Conservation (phyloP, 345 rosid species). For the Pistacia atlantica region DNA sequence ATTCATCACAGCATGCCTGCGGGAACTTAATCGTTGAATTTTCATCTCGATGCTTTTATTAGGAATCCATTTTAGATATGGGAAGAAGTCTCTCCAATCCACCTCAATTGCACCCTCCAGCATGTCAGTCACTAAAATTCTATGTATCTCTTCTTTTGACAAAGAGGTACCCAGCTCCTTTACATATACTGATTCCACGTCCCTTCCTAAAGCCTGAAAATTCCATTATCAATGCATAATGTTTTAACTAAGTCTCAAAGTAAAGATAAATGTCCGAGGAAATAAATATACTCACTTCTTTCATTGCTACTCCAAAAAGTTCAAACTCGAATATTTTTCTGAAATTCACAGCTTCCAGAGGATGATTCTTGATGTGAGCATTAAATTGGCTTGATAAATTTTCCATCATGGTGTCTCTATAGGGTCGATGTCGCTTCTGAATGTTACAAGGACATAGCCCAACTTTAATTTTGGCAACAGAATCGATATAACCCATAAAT, state of each 20-base stretch:
- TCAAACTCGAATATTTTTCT: constrained; percentile 69
- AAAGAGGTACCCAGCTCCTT: constrained; percentile 62
- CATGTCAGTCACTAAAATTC: constrained; percentile 61
- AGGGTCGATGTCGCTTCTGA: constrained; percentile 61
- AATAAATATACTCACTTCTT: constrained; percentile 52
- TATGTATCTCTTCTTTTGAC: constrained; percentile 56
- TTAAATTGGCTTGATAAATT: constrained; percentile 47
- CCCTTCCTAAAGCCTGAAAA: constrained; percentile 67
- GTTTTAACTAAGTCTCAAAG: background rate
- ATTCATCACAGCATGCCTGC: constrained; percentile 66
- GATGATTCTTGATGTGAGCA: constrained; percentile 34
- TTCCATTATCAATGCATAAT: background rate
- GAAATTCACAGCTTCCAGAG: constrained; percentile 61
- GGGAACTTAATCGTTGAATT: constrained; percentile 44
- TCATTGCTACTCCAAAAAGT: constrained; percentile 71
- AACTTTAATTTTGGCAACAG: background rate
- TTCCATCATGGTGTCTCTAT: constrained; percentile 62
- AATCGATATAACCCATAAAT: background rate
- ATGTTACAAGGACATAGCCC: background rate
- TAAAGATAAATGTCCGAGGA: background rate
- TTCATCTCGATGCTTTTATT: constrained; percentile 53
- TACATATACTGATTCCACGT: constrained; percentile 62
- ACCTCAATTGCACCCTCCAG: constrained; percentile 87
- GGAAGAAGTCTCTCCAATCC: constrained; percentile 98
- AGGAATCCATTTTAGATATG: constrained; percentile 82